Conservation (phyloP, 176 grass and related monocot species). For the Themeda triandra region DNA sequence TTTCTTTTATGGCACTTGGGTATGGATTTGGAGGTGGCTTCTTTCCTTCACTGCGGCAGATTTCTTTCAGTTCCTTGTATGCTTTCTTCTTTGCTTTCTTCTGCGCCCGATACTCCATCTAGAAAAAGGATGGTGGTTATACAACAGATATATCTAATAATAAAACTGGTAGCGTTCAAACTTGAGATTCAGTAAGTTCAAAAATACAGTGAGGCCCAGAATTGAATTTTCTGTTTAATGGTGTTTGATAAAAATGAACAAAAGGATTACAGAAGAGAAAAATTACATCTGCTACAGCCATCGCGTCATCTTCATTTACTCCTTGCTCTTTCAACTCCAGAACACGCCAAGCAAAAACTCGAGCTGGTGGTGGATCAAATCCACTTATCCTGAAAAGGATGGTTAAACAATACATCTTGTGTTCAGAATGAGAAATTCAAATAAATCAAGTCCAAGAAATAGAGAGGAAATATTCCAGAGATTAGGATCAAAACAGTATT, state of each 20-base stretch:
- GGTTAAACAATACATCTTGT: neutral
- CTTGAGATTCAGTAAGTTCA: neutral
- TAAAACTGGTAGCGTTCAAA: neutral
- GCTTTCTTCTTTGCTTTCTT: constrained; percentile 89
- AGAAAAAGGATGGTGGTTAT: constrained; percentile 23
- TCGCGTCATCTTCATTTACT: constrained; percentile 66
- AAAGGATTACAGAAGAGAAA: neutral
- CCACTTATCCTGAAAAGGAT: constrained; percentile 60
- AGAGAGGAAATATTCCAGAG: neutral
- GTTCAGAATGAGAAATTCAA: neutral
- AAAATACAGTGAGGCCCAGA: neutral
- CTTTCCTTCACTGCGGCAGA: constrained; percentile 54
- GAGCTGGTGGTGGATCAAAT: constrained; percentile 74
- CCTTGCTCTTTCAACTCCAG: constrained; percentile 74
- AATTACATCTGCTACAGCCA: constrained; percentile 86
- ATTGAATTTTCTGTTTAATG: neutral
- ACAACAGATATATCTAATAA: neutral
- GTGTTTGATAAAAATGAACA: constrained; percentile 7
- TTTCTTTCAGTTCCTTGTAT: constrained; percentile 75
- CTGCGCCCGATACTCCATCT: constrained; percentile 74
- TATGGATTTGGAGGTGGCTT: constrained; percentile 80
- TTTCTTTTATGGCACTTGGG: constrained; percentile 74
- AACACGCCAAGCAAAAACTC: constrained; percentile 88
- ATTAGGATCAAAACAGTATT: neutral
- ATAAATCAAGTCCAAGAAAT: neutral